Percentiles rank a stretch among this genome's conserved stretches.
Evolutionary conservation across 371 early-diverging fungal species (phyloP).

Genomic region (Furculomyces boomerangus): DNA sequence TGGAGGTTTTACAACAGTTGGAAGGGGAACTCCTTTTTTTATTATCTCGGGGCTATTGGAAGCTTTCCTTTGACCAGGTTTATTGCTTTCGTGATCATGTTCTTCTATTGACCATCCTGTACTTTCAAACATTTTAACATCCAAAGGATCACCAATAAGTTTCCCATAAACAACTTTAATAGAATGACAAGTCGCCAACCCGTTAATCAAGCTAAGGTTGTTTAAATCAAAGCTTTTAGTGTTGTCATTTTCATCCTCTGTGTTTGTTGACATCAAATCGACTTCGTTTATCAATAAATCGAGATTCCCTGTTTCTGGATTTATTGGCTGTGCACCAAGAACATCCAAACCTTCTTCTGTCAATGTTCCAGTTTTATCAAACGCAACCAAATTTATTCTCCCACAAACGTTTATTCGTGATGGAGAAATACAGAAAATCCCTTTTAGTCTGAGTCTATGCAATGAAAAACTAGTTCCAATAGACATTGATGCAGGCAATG

Average conservation of each 20-base stretch:
- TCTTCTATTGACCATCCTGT: slow-evolving; percentile 86
- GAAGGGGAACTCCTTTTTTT: slow-evolving; percentile 25
- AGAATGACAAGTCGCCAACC: slow-evolving; percentile 93
- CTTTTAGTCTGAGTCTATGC: slow-evolving; percentile 52
- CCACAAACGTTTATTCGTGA: slow-evolving; percentile 93
- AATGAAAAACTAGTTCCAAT: slow-evolving; percentile 94
- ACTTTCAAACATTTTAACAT: slow-evolving; percentile 96
- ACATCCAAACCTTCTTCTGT: slow-evolving; percentile 98
- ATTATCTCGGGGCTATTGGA: background rate
- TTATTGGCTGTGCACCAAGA: slow-evolving; percentile 55
- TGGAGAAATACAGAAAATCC: slow-evolving; percentile 88
- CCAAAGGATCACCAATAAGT: slow-evolving; percentile 95
- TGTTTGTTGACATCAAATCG: background rate
- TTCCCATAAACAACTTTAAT: slow-evolving; percentile 80
- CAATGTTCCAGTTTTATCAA: slow-evolving; percentile 99
- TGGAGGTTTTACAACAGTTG: slow-evolving; percentile 81
- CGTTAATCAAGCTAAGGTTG: slow-evolving; percentile 32
- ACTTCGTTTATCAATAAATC: background rate
- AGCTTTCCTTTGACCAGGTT: background rate
- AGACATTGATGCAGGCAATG: slow-evolving; percentile 90
- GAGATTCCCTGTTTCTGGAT: slow-evolving; percentile 5
- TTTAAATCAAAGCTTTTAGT: background rate
- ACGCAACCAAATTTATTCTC: slow-evolving; percentile 87
- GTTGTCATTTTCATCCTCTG: background rate
- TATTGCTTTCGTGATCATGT: slow-evolving; percentile 28